These are phyloP conservation scores for Phytopythium montanum DNA, from an alignment of 352 stramenopile genomes.

Conservation along the genomic window DNA sequence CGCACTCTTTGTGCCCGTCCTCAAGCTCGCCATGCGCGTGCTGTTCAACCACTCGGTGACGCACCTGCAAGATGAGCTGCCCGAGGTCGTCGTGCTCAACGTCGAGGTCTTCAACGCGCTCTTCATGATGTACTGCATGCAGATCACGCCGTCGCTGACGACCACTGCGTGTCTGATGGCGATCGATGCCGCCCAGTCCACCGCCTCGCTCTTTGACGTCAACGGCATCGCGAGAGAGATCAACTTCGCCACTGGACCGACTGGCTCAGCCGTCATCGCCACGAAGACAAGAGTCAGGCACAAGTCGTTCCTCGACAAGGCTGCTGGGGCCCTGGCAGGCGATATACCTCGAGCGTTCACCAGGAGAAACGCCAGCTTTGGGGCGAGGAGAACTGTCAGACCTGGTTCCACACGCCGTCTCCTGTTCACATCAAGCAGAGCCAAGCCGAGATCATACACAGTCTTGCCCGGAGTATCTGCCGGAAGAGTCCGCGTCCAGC, in stretches of 20 bases:
- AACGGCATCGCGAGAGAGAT: not conserved
- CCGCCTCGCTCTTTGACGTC: slow-evolving; percentile 15
- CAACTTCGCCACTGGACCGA: not conserved
- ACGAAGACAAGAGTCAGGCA: not conserved
- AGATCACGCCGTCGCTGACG: slow-evolving; percentile 14
- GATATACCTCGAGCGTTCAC: not conserved
- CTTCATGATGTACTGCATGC: slow-evolving; percentile 29
- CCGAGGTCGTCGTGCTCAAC: slow-evolving; percentile 22
- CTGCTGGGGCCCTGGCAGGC: not conserved
- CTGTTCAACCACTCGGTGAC: slow-evolving; percentile 12
- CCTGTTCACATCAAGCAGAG: not conserved
- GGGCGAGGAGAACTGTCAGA: not conserved
- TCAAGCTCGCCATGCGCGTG: slow-evolving; percentile 33
- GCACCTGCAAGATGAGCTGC: slow-evolving; percentile 20
- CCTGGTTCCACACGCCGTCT: not conserved
- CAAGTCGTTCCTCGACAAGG: slow-evolving; percentile 1
- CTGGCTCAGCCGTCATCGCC: not conserved
- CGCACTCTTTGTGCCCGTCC: slow-evolving; percentile 19
- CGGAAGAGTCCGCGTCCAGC: not conserved
- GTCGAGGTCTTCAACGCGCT: slow-evolving; percentile 39
- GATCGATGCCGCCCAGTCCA: slow-evolving; percentile 18
- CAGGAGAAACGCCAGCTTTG: not conserved
- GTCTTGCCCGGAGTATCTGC: not conserved
- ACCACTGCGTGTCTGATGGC: slow-evolving; percentile 17
- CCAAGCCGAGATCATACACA: not conserved